These are phyloP conservation scores for Yamadazyma dushanensis DNA, from an alignment of 1,139 yeast species.

Conservation along the genomic window DNA sequence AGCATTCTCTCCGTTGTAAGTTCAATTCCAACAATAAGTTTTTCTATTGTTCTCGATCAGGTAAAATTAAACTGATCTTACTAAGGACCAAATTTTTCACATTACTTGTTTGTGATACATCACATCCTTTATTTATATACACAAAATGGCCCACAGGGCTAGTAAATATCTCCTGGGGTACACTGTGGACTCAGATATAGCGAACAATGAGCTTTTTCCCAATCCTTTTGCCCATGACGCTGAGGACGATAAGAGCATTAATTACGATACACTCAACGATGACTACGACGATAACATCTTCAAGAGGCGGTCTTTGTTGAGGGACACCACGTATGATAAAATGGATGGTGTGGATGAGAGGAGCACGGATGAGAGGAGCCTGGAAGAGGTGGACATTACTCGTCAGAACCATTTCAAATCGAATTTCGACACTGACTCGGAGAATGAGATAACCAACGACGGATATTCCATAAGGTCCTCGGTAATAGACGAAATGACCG, in stretches of 20 bases:
- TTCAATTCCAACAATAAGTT: neutral
- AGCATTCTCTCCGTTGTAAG: too few species aligned
- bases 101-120: too few species aligned
- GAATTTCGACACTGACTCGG: constrained; percentile 19
- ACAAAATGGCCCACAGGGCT: constrained; percentile 17
- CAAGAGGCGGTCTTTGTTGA: constrained; percentile 12
- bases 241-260: constrained; percentile 12
- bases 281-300: constrained; percentile 10
- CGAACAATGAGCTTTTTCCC: constrained; percentile 17
- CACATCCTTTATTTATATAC: too few species aligned
- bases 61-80: neutral
- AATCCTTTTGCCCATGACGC: constrained; percentile 12
- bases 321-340: constrained; percentile 10
- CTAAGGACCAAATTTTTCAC: too few species aligned
- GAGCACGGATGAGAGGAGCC: constrained; percentile 11
- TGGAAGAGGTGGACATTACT: constrained; percentile 11
- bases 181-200: constrained; percentile 18
- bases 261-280: constrained; percentile 1
- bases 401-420: constrained; percentile 15
- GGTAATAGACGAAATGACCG: constrained; percentile 25
- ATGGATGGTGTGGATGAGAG: constrained; percentile 5
- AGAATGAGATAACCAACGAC: constrained; percentile 10
- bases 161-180: constrained; percentile 20
- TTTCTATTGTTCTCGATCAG: neutral
- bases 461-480: constrained; percentile 26